Conservation (phyloP, 2,329 filamentous ascomycete species). For the Didymosphaeria variabile region DNA sequence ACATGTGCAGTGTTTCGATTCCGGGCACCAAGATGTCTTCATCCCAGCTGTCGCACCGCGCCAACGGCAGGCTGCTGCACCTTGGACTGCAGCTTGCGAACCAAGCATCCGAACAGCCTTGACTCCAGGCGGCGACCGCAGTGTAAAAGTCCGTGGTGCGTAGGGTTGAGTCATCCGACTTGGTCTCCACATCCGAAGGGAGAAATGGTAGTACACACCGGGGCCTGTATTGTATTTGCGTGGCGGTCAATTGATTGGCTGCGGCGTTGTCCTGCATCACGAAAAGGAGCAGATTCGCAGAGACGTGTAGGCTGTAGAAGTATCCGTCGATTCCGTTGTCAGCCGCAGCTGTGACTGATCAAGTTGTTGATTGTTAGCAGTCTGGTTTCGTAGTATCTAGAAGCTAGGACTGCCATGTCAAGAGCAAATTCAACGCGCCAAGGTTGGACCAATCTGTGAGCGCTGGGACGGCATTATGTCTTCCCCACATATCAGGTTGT, state of each 20-base stretch:
- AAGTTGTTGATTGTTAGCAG: neutral
- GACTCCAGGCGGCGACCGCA: neutral
- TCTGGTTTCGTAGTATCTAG: neutral
- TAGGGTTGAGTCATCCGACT: too few relatives aligned
- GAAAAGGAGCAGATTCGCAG: too few relatives aligned
- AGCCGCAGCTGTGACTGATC: neutral
- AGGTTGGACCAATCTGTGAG: neutral
- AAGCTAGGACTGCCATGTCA: neutral
- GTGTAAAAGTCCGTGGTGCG: neutral
- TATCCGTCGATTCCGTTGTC: neutral
- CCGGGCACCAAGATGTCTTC: conserved; percentile 13
- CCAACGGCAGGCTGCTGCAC: conserved; percentile 14
- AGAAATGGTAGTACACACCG: neutral
- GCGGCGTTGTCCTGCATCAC: too few relatives aligned
- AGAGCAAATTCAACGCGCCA: neutral
- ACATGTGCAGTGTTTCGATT: conserved; percentile 26
- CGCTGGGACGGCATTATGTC: neutral
- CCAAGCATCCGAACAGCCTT: neutral
- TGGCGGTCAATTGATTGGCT: too few relatives aligned
- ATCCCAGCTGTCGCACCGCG: conserved; percentile 7
- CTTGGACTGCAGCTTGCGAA: neutral
- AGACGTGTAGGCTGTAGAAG: too few relatives aligned
- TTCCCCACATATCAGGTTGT: neutral
- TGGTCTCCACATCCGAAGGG: neutral
- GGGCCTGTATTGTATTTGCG: too few relatives aligned